Percentiles rank a stretch among this genome's conserved stretches.
Evolutionary conservation across 2,329 filamentous ascomycete species (phyloP).

Genomic region (Ceratocystis harringtonii): DNA sequence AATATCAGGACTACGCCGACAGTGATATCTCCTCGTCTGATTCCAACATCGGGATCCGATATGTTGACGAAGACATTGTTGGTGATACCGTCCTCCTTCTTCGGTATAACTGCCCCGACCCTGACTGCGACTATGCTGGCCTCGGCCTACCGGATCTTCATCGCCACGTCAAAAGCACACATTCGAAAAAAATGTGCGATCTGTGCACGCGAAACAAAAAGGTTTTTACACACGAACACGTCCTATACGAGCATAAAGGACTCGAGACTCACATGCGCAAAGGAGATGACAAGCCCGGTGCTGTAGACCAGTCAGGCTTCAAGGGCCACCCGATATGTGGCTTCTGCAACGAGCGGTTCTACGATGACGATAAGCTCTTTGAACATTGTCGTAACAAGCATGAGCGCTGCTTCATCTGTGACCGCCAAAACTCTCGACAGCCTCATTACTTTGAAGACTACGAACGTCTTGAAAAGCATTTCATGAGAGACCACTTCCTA

Average conservation of each 20-base stretch:
- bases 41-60: conserved; percentile 78
- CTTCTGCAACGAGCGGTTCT: conserved; percentile 85
- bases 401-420: conserved; percentile 89
- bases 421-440: conserved; percentile 50
- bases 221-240: conserved; percentile 95
- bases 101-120: conserved; percentile 87
- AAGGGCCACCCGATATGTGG: conserved; percentile 88
- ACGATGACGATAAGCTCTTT: conserved; percentile 90
- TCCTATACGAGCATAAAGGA: conserved; percentile 69
- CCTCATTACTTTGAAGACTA: conserved; percentile 91
- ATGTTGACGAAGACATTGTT: conserved; percentile 75
- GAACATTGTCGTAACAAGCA: conserved; percentile 87
- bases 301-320: conserved; percentile 86
- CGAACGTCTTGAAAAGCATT: conserved; percentile 71
- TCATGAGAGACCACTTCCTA: conserved; percentile 71
- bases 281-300: conserved; percentile 81
- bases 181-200: conserved; percentile 83
- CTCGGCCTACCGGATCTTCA: conserved; percentile 44
- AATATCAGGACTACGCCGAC: conserved; percentile 67
- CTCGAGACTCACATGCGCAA: conserved; percentile 76
- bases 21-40: conserved; percentile 64
- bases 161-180: conserved; percentile 65
- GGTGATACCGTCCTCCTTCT: conserved; percentile 80
- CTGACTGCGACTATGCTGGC: conserved; percentile 65
- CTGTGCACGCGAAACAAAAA: conserved; percentile 89